phyloP scores from a whole-genome alignment of 2,329 filamentous ascomycete genomes.

The Pestalotiopsis sp. region DNA sequence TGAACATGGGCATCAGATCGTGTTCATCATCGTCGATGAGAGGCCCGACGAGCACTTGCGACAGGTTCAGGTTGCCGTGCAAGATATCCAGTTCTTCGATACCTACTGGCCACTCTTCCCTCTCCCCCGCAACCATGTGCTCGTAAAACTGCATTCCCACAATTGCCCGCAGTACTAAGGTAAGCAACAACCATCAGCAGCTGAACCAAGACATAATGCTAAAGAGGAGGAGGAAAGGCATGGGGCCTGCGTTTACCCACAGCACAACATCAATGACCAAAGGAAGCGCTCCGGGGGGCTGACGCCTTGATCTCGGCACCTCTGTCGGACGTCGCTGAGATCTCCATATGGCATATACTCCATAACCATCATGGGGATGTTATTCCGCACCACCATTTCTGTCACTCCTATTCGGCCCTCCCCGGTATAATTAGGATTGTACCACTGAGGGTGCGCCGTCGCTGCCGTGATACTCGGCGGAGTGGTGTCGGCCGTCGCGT shows the following conservation, averaged over 20 bases:
- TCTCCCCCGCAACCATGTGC: background rate
- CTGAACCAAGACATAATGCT: background rate
- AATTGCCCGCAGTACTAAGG: background rate
- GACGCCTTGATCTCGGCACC: background rate
- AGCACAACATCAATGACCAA: constrained; percentile 1
- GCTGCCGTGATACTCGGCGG: background rate
- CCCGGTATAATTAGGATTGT: background rate
- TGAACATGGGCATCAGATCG: background rate
- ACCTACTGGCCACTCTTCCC: background rate
- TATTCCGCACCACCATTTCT: background rate
- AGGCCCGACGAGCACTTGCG: constrained; percentile 6
- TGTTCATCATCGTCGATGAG: constrained; percentile 5
- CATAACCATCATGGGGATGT: background rate
- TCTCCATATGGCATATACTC: constrained; percentile 9
- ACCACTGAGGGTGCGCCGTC: background rate
- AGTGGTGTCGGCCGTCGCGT: background rate
- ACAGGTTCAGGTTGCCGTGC: constrained; percentile 2
- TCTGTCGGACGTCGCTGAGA: constrained; percentile 1
- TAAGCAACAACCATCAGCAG: background rate
- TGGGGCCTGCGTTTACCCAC: background rate
- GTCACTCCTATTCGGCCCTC: background rate
- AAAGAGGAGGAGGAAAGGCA: background rate
- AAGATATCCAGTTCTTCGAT: background rate
- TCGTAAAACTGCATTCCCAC: background rate
- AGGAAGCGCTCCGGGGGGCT: constrained; percentile 3